Base-by-base conservation (phyloP, 2,329 filamentous ascomycete genomes). In the Xylariaceae sp. region DNA sequence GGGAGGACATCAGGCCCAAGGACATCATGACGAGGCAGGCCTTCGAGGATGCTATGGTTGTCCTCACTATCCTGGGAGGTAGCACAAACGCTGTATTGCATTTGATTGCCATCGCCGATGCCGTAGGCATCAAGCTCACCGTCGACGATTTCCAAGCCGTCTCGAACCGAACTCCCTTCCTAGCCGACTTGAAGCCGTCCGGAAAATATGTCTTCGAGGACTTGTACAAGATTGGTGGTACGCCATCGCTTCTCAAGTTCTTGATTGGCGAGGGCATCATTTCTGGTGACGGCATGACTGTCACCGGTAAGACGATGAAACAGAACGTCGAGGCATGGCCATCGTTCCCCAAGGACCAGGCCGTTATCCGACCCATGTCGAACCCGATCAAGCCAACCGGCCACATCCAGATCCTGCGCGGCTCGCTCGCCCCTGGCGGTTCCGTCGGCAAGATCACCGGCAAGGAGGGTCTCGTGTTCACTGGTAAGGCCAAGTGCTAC, bases 371-470 rank as follows among this genome's bases (percentile, higher is more conserved):
- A 6, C 84, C 88, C 3, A 74, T 96, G 42, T 80, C 80, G 68
- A 88, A 91, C 70, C 91, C 91, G 13, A 93, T 96, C 77, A 96
- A 96, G 73, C 64, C 80, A 0, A 92, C 88, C 0, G 92, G 91
- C 31, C 91, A 96, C 69, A 86, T 96, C 58, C 89, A 95, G 75
- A 95, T 96, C 60, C 79, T 96, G 31, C 84, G 86, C 57, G 91
- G 91, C 38, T 90, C 90, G 54, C 82, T 96, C 36, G 90, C 92
- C 1, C 92, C 91, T 2, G 87, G 86, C 10, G 92, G 91, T 45
- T 89, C 89, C 1, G 91, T 96, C 11, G 91, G 90, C 56, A 96
- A 96, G 73, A 96, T 96, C 70, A 96, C 91, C 0, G 91, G 91
- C 45, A 96, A 96, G 74, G 91, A 96, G 72, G 91, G 92, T n/a